Conservation (phyloP, 371 early-diverging fungal species). For the Mucor plumbeus region DNA sequence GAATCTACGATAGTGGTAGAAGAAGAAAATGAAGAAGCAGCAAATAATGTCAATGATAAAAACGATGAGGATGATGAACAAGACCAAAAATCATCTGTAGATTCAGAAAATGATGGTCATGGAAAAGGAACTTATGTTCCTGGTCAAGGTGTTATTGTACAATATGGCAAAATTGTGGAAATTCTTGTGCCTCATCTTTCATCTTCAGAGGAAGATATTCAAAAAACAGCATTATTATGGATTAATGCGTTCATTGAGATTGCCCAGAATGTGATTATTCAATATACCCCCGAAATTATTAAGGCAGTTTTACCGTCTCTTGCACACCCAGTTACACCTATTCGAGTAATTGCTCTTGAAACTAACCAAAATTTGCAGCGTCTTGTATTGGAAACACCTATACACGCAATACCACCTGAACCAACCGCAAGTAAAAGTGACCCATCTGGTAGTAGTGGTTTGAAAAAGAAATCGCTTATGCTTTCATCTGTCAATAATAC, state of each 20-base stretch:
- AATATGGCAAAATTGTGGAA: conserved; percentile 78
- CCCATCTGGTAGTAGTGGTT: conserved; percentile 24
- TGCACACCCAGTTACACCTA: conserved; percentile 72
- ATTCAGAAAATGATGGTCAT: conserved; percentile 45
- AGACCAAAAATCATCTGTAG: neutral
- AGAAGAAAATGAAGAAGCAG: neutral
- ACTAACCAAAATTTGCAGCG: conserved; percentile 75
- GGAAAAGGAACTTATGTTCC: conserved; percentile 68
- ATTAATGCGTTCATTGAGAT: conserved; percentile 82
- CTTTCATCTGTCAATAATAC: neutral
- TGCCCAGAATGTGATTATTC: conserved; percentile 78
- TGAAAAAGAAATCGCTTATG: conserved; percentile 7
- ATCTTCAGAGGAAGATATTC: conserved; percentile 84
- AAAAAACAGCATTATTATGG: conserved; percentile 87
- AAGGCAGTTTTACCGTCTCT: conserved; percentile 80
- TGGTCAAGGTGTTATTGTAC: conserved; percentile 77
- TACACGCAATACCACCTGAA: conserved; percentile 24
- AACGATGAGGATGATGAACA: neutral
- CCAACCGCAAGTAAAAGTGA: conserved; percentile 35
- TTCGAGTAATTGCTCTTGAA: conserved; percentile 74
- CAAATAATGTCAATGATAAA: neutral
- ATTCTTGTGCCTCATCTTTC: conserved; percentile 84
- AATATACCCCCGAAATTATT: conserved; percentile 77
- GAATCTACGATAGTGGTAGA: neutral
- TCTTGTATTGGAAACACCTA: conserved; percentile 66